Evolutionary conservation across 202 grass and related monocot species (phyloP), one percentile per base, ranked within the genome.

Genomic region (Setaria italica): DNA sequence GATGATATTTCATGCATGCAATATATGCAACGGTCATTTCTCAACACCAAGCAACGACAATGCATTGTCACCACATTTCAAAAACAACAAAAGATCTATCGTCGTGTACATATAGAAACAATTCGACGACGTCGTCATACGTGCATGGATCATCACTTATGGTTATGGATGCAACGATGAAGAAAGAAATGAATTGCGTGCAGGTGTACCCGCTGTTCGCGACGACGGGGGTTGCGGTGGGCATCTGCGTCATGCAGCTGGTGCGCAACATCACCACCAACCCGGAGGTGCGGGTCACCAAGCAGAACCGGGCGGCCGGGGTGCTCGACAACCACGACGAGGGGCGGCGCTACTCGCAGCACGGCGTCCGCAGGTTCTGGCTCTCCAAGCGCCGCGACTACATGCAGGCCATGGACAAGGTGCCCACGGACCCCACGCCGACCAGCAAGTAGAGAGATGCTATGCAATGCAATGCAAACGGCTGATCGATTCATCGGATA

Each of bases 181-280:
- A 5, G 4, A 41, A 41, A 5, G 39, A 41, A 41, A 5, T 5
- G 5, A 41, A 41, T 5, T 39, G 19, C 0, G 43, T 60, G 21
- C 78, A 94, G 94, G 91, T 92, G 65, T 92, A 90, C 67, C 91
- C 90, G 15, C 88, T 94, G 60, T 97, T 94, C 60, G 88, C 33
- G 10, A 81, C 90, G 6, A 89, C 88, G 9, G 86, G 68, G 2
- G 88, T 88, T 25, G 92, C 81, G 2, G 78, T 94, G 25, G 94
- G 86, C 15, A 89, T 94, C 60, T 94, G 94, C 73, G 88, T 21
- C 20, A 89, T 97, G 94, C 92, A 97, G 53, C 83, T 97, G 48
- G 58, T 89, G 33, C 87, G 88, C 35, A 97, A 97, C 64, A 91
- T 97, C 79, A 90, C 92, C 5, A 87, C 76, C 39, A 97, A 97